Evolutionary conservation across 2,329 filamentous ascomycete genomes (phyloP), one percentile per base, ranked within the genome.

Genomic region (Colletotrichum tofieldiae): DNA sequence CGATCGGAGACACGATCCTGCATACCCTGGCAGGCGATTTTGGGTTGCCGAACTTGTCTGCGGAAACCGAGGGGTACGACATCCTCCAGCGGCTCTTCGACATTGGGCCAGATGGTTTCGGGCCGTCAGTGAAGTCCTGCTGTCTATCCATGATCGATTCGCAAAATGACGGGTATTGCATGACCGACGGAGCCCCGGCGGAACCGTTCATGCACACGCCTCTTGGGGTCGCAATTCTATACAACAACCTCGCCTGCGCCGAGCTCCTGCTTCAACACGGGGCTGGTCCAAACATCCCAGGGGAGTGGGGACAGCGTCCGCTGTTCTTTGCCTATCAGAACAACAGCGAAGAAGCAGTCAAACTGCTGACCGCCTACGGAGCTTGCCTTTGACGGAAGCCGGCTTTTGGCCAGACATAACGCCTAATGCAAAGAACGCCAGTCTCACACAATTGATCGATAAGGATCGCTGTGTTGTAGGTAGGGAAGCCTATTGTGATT

Each of bases 211-310:
- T 60, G 23, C 23, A 60, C 26, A 60, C 37, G 18, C 39, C 56
- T 32, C 56, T 60, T 32, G 23, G 23, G 12, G 18, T 62, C 6
- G 45, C 41, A 35, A 62, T 62, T 20, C 26, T 62, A 37, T 62
- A 62, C n/a, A 62, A 62, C n/a, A 62, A 62, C 59, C 59, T 62
- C 29, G n/a, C 20, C 16, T 62, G n/a, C n/a, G 45, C 45, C 1
- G 29, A 62, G 59, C 59, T 62, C 9, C 18, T 62, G n/a, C 59
- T 62, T 51, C n/a, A 62, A 41, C n/a, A 62, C 32, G n/a, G 43
- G 45, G 59, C 59, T 39, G 32, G 37, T 51, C 32, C n/a, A 39
- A 62, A 62, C n/a, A 62, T 62, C 23, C 23, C 45, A 16, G 5
- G 59, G n/a, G 59, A 62, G 45, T 64, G n/a, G 49, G 35, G 45